Conservation (phyloP, 148 eudicot genomes). For the Arbutus unedo region DNA sequence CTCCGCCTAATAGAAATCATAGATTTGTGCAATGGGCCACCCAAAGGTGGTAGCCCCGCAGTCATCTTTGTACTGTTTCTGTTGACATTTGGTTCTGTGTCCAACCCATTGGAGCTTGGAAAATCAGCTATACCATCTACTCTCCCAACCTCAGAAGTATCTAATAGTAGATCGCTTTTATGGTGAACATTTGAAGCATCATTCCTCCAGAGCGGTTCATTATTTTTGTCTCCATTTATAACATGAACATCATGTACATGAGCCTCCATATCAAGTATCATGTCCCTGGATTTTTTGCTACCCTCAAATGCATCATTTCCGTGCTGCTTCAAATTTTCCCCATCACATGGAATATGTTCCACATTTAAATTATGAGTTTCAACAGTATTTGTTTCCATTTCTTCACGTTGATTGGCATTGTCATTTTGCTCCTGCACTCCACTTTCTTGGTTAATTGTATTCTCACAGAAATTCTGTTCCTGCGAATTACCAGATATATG, state of each 20-base stretch:
- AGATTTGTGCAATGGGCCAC: conserved; percentile 27
- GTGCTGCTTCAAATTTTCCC: conserved; percentile 15
- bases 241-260: conserved; percentile 74
- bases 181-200: conserved; percentile 17
- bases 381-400: conserved; percentile 13
- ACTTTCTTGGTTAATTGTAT: conserved; percentile 17
- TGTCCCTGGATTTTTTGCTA: background rate
- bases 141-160: conserved; percentile 22
- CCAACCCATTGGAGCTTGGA: conserved; percentile 18
- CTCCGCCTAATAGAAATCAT: conserved; percentile 34
- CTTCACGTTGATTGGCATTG: conserved; percentile 16
- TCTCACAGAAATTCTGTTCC: conserved; percentile 21
- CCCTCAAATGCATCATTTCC: conserved; percentile 12
- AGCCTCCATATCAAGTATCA: conserved; percentile 26
- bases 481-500: conserved; percentile 18
- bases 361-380: conserved; percentile 22
- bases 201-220: conserved; percentile 13
- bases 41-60: conserved; percentile 42
- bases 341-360: conserved; percentile 19
- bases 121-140: conserved; percentile 12
- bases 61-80: conserved; percentile 41
- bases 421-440: conserved; percentile 20
- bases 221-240: conserved; percentile 30
- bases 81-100: conserved; percentile 21
- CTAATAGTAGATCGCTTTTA: conserved; percentile 19